Conservation (phyloP, 352 stramenopile genomes). For the Phytophthora pisi region DNA sequence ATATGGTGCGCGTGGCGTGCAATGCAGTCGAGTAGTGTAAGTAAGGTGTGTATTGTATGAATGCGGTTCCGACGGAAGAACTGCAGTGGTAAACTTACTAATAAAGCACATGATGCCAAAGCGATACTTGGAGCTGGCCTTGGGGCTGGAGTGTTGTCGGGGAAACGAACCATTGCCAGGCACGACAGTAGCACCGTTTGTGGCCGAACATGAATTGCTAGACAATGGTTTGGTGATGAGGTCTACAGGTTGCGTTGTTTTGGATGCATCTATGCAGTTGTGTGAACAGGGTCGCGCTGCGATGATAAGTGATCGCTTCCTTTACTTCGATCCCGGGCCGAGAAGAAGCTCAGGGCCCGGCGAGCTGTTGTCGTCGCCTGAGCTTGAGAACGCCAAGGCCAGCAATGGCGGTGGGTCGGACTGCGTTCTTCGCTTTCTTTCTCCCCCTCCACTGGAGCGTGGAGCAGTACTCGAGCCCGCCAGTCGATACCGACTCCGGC, state of each 20-base stretch:
- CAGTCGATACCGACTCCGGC: constrained; percentile 5
- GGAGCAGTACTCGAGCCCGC: neutral
- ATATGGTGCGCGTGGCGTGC: constrained; percentile 5
- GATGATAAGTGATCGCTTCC: neutral
- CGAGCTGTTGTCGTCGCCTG: constrained; percentile 23
- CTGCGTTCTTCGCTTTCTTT: constrained; percentile 15
- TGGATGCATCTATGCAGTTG: neutral
- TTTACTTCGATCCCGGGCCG: neutral
- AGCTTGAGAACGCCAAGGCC: constrained; percentile 24
- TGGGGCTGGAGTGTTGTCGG: neutral
- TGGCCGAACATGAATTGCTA: neutral
- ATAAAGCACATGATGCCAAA: constrained; percentile 2
- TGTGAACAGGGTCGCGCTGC: neutral
- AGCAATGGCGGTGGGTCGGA: constrained; percentile 20
- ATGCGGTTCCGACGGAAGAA: constrained; percentile 15
- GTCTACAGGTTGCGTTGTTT: neutral
- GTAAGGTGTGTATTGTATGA: constrained; percentile 16
- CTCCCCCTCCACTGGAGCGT: neutral
- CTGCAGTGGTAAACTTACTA: constrained; percentile 14
- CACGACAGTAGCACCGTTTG: neutral
- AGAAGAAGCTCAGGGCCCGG: neutral
- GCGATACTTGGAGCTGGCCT: neutral
- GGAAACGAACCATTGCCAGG: neutral
- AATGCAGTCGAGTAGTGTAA: neutral
- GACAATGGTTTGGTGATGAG: neutral